Evolutionary conservation across 2,329 filamentous ascomycete species (phyloP).

Genomic region (Nigrograna mackinnonii): DNA sequence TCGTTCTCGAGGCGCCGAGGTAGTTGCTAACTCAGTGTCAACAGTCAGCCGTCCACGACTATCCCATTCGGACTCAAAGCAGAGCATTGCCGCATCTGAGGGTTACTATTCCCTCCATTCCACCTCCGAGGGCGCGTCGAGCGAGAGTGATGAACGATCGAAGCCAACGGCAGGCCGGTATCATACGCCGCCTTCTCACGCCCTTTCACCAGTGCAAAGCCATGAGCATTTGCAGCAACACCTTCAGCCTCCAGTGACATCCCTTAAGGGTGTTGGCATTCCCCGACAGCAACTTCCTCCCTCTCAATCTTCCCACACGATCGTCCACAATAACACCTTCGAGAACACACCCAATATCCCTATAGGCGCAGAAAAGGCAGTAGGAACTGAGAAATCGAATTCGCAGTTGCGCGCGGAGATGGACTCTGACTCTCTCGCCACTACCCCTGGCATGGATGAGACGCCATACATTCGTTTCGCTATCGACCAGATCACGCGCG

Average conservation of each 20-base stretch:
- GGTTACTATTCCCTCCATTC: slow-evolving; percentile 52
- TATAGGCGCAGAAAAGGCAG: slow-evolving; percentile 36
- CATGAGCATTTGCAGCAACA: slow-evolving; percentile 39
- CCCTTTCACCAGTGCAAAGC: slow-evolving; percentile 36
- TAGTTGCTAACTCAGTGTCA: slow-evolving; percentile 16
- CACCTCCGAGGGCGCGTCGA: slow-evolving; percentile 40
- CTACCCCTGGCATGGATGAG: slow-evolving; percentile 74
- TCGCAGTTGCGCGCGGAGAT: slow-evolving; percentile 23
- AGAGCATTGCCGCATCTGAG: slow-evolving; percentile 52
- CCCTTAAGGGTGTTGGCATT: slow-evolving; percentile 34
- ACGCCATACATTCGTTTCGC: slow-evolving; percentile 89
- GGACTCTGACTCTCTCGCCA: slow-evolving; percentile 37
- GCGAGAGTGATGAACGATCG: slow-evolving; percentile 35
- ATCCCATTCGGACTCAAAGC: slow-evolving; percentile 46
- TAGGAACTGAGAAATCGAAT: too few species aligned
- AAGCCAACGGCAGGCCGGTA: slow-evolving; percentile 23
- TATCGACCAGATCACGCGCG: slow-evolving; percentile 80
- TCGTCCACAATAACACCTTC: slow-evolving; percentile 17
- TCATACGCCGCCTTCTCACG: slow-evolving; percentile 39
- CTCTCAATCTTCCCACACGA: slow-evolving; percentile 11
- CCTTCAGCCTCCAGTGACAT: slow-evolving; percentile 32
- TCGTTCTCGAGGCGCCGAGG: too few species aligned
- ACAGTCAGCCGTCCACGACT: slow-evolving; percentile 45
- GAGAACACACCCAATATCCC: slow-evolving; percentile 28
- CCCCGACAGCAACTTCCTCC: slow-evolving; percentile 28